Base-by-base conservation (phyloP, 2,329 filamentous ascomycete species). In the Cladosporium sp. region DNA sequence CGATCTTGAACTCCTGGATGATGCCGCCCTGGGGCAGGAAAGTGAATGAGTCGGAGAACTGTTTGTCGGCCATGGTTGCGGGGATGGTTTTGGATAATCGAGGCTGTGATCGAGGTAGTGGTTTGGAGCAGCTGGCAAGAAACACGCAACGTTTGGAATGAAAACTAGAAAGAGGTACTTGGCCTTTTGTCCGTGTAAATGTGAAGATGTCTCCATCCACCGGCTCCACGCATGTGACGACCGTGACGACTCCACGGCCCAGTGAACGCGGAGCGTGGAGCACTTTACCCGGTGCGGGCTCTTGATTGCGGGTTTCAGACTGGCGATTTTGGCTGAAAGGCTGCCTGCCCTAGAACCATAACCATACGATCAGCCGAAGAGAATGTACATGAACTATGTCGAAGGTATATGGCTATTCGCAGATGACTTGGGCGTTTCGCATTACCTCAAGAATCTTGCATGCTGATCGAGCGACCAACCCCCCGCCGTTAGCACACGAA, bases 1-100 rank as follows among this genome's bases (percentile, higher is more conserved):
- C 90, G 71, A 98, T 86, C 57, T 84, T 85, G 81, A 97, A 89
- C 74, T 91, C 86, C 77, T 97, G 89, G 76, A 95, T 89, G 76
- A 92, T 91, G 72, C 90, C 91, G 68, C 91, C 91, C 60, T 91
- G 83, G 28, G 91, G 88, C 68, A 94, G 82, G 79, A 94, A 91
- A 52, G 84, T 82, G 73, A 89, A 85, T 52, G 84, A 71, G 66
- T 73, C 71, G 56, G 71, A 72, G 50, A 66, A 69, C 57, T 66
- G 65, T 57, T 67, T 64, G 50, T 62, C 60, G 8, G 71, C 50
- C 72, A 72, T 72, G 60, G 55, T 66, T 53, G 50, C 37, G 33
- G 49, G n/a, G 31, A 49, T 5, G 28, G 26, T 23, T 50, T 52
- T 55, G 6, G 62, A 46, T 33, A 52, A 18, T 49, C 35, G 55